These are phyloP conservation scores for Gomphus bonarii DNA, from an alignment of 1,284 basidiomycete genomes.

Conservation along the genomic window DNA sequence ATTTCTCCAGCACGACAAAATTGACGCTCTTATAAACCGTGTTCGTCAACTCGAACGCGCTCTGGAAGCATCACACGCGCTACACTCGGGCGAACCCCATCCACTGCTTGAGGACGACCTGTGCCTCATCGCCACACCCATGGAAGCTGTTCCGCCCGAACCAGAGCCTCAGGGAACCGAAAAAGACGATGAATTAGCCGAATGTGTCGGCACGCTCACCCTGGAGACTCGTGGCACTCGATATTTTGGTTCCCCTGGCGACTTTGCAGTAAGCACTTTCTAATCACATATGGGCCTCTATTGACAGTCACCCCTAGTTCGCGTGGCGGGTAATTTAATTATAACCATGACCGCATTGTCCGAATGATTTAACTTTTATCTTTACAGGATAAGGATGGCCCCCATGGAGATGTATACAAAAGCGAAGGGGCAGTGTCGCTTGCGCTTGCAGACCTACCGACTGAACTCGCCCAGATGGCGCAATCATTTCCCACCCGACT, in stretches of 20 bases:
- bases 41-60: slow-evolving; percentile 3
- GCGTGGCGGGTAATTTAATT: background rate
- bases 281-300: background rate
- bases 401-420: background rate
- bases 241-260: slow-evolving; percentile 6
- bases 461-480: slow-evolving; percentile 7
- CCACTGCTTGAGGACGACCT: slow-evolving; percentile 3
- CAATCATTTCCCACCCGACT: slow-evolving; percentile 7
- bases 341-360: background rate
- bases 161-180: background rate
- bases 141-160: background rate
- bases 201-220: slow-evolving; percentile 5
- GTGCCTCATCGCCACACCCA: slow-evolving; percentile 1
- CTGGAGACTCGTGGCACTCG: background rate
- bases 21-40: background rate
- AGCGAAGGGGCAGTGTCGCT: background rate
- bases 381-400: background rate
- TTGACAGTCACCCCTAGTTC: background rate
- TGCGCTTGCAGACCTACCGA: slow-evolving; percentile 1
- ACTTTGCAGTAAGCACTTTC: slow-evolving; percentile 1
- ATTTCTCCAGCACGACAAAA: slow-evolving; percentile 5
- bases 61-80: slow-evolving; percentile 4
- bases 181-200: slow-evolving; percentile 5
- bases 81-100: background rate
- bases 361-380: too few species aligned